A percentile compares a stretch with the other conserved stretches of the same genome.
phyloP scores from a whole-genome alignment of 495 filamentous ascomycete species.

The Pyrenula massariospora region DNA sequence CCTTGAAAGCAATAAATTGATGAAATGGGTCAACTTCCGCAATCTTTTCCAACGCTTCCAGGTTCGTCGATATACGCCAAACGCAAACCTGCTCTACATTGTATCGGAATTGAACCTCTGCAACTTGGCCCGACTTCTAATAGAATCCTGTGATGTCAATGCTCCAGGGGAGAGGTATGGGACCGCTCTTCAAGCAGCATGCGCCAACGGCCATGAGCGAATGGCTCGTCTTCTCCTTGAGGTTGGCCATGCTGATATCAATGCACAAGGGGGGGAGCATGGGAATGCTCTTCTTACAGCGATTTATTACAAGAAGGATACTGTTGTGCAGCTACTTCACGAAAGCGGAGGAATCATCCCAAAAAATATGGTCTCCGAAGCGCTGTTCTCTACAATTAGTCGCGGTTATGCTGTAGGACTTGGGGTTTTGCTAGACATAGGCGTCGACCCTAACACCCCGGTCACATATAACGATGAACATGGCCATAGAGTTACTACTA shows the following conservation, averaged over 20 bases:
- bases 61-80: conserved; percentile 17
- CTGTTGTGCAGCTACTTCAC: neutral
- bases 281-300: neutral
- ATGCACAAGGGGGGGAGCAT: neutral
- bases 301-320: neutral
- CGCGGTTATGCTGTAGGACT: neutral
- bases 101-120: conserved; percentile 27
- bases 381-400: neutral
- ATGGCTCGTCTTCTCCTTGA: neutral
- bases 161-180: conserved; percentile 5
- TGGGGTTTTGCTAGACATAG: neutral
- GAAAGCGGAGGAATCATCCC: neutral
- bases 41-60: conserved; percentile 24
- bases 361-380: neutral
- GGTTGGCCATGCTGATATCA: neutral
- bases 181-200: conserved; percentile 2
- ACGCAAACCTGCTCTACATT: conserved; percentile 31
- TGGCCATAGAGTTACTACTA: neutral
- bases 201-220: neutral
- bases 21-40: conserved; percentile 23
- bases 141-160: conserved; percentile 14
- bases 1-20: conserved; percentile 2
- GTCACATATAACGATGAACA: neutral
- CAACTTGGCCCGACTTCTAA: conserved; percentile 21
- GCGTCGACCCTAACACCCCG: neutral